Base-by-base conservation (phyloP, 192 early-diverging fungal species). In the Linnemannia elongata region DNA sequence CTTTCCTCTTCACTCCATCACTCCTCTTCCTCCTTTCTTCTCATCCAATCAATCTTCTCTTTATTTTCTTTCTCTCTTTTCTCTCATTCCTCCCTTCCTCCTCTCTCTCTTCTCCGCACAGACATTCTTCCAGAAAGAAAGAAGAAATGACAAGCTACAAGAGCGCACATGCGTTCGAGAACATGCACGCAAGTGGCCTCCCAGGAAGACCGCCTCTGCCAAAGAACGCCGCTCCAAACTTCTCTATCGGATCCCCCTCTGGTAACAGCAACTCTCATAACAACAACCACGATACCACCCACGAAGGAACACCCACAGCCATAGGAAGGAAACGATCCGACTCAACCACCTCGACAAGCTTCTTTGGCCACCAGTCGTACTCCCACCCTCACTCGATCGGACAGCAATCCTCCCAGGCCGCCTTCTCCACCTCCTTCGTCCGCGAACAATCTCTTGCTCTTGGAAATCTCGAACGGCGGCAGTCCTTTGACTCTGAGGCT, bases 371-470 rank as follows among this genome's bases (percentile, higher is more conserved):
- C 33, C 77, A 79, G 18, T 81, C 79, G 17, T 45, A 77, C 42
- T 68, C 79, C 13, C 84, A 86, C n/a, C 71, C 84, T 10, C 84
- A 86, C 49, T 81, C 79, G n/a, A 73, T 83, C 47, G 54, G 75
- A 24, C 55, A 71, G 42, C 41, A 41, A 12, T 73, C 63, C 33
- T 63, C 73, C 27, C 71, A 75, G 12, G 38, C 69, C 1, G 44
- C 71, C 68, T 83, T 83, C 72, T 82, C 87, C 1, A 77, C 76
- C 2, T 83, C 82, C 27, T 22, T 85, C 6, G 83, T 88, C 18
- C 87, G 87, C 60, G 82, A 88, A 36, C 87, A 88, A 35, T 88
- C 87, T 2, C 75, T 88, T 54, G 88, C 88, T 2, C 38, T 85
- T 27, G 88, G 88, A 8, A 73, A 88, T 39, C 69, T 88, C 30